Base-by-base conservation (phyloP, 371 early-diverging fungal genomes). In the Vairimorpha necatrix region DNA sequence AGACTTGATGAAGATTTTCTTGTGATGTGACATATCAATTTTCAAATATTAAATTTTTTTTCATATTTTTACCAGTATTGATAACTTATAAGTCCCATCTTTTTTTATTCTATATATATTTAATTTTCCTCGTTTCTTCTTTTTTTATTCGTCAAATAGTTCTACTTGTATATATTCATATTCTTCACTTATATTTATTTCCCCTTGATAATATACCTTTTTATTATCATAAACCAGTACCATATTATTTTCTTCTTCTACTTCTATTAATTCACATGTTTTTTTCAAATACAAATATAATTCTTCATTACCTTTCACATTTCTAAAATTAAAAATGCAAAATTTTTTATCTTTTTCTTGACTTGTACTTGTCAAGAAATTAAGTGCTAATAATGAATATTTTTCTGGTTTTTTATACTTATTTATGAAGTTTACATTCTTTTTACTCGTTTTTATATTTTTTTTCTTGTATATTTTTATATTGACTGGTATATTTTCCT, bases 201-300 rank as follows among this genome's bases (percentile, higher is more conserved):
- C n/a, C n/a, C n/a, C n/a, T 42, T 42, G 42, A 42, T 42, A 42
- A 16, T 42, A 42, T 11, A 42, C 11, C 16, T 11, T 42, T 7
- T 16, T 11, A 42, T 42, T 16, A 42, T 42, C 42, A 42, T 11
- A 11, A 11, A 42, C 16, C 16, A 42, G 16, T 11, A 42, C 42
- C 42, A 50, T 50, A 50, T 50, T 50, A 50, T n/a, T 50, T 50
- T 50, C 50, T 50, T 50, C 50, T n/a, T 50, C 50, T 50, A 50
- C 50, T 50, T 50, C 50, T 13, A 50, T n/a, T 13, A 50, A 4
- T 6, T 50, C 22, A 50, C 22, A n/a, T 13, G 14, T 50, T n/a
- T 50, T n/a, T n/a, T 50, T 50, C 14, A 50, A 3, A n/a, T 50
- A 11, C 4, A 50, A n/a, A 50, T 50, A 50, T 50, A 50, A 6